Conservation (phyloP, 2,329 filamentous ascomycete genomes). For the Pseudohalonectria lignicola region DNA sequence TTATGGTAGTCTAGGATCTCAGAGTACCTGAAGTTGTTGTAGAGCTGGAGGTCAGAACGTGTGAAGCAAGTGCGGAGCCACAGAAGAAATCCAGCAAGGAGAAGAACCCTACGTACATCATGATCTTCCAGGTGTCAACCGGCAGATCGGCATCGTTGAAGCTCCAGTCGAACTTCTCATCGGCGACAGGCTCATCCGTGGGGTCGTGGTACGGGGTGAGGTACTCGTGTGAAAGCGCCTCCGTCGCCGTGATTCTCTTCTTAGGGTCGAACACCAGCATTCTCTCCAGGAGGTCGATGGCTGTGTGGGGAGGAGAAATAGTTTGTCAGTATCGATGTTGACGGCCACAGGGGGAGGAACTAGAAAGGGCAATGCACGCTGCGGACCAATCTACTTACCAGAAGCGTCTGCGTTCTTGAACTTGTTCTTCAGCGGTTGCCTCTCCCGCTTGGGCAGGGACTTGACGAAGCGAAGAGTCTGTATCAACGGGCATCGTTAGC, state of each 20-base stretch:
- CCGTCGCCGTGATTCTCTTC: constrained; percentile 79
- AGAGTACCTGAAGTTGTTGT: constrained; percentile 61
- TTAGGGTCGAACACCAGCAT: constrained; percentile 99
- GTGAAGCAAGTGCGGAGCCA: no score
- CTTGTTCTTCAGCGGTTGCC: constrained; percentile 75
- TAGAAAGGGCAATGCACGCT: no score
- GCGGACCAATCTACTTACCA: constrained; percentile 41
- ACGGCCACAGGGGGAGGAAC: no score
- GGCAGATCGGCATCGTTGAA: constrained; percentile 97
- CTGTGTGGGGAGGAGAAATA: no score
- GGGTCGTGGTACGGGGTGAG: constrained; percentile 95
- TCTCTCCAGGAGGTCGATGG: constrained; percentile 84
- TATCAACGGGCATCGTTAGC: background rate
- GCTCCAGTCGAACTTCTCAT: constrained; percentile 99
- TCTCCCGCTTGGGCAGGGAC: constrained; percentile 87
- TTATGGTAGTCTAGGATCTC: constrained; percentile 99
- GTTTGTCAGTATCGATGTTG: constrained; percentile 4
- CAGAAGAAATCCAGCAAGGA: background rate
- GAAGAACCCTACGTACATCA: constrained; percentile 63
- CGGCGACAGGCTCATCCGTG: constrained; percentile 86
- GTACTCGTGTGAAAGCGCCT: constrained; percentile 85
- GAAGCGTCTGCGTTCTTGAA: constrained; percentile 89
- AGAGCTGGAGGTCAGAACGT: background rate
- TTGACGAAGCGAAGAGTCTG: constrained; percentile 95
- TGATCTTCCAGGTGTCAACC: constrained; percentile 99